phyloP scores from a whole-genome alignment of 179 eudicot species.

The Gypsophila paniculata region DNA sequence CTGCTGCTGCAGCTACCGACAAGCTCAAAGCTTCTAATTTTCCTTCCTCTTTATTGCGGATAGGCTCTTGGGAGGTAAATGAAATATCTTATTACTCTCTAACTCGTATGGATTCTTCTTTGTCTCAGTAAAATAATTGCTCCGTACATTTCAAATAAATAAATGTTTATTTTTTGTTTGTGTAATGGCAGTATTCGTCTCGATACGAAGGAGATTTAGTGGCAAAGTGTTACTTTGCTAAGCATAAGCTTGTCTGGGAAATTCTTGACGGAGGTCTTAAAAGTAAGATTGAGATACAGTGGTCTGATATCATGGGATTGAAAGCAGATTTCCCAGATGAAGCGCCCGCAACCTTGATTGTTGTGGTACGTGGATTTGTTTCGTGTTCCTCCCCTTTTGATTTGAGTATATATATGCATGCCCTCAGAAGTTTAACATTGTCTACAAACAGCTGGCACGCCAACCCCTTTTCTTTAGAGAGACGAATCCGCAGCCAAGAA shows the following conservation, averaged over 20 bases:
- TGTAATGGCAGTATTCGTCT: conserved; percentile 38
- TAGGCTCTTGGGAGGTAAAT: conserved; percentile 45
- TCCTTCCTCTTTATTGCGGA: conserved; percentile 56
- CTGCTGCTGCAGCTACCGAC: conserved; percentile 29
- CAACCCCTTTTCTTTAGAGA: conserved; percentile 51
- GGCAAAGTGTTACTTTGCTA: conserved; percentile 51
- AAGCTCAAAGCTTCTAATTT: conserved; percentile 89
- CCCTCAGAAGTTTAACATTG: not conserved
- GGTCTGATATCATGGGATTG: conserved; percentile 49
- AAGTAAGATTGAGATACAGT: conserved; percentile 49
- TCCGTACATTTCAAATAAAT: not conserved
- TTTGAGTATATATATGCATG: too few species aligned
- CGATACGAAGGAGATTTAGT: conserved; percentile 49
- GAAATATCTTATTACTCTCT: not conserved
- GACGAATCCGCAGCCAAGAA: conserved; percentile 55
- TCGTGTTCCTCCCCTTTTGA: not conserved
- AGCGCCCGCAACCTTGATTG: conserved; percentile 42
- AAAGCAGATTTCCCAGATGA: conserved; percentile 44
- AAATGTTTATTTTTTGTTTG: not conserved
- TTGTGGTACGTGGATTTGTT: conserved; percentile 32
- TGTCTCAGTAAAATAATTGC: not conserved
- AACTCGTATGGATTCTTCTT: not conserved
- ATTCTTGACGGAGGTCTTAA: conserved; percentile 48
- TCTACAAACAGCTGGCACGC: conserved; percentile 36
- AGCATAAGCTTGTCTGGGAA: conserved; percentile 56